Conservation (phyloP, 441 rosid genomes). For the Populus hybrid region DNA sequence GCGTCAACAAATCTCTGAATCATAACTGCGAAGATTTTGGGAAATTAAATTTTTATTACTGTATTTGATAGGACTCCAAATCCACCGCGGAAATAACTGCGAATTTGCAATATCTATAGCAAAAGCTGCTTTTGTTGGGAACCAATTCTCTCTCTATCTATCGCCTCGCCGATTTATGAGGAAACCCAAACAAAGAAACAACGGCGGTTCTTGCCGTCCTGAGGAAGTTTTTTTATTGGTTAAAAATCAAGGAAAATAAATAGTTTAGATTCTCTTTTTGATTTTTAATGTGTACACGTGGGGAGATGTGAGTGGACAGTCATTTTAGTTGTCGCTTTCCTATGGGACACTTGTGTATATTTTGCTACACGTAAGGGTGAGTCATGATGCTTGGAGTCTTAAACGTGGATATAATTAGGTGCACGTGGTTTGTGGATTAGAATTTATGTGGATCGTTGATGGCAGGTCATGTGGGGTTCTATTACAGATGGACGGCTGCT, state of each 20-base stretch:
- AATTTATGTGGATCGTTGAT: neutral
- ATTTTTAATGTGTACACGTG: constrained; percentile 17
- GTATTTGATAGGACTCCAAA: neutral
- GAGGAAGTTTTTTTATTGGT: constrained; percentile 9
- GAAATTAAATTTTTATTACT: neutral
- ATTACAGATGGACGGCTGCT: neutral
- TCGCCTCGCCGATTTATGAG: neutral
- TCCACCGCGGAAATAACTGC: neutral
- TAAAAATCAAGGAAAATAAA: neutral
- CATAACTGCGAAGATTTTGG: neutral
- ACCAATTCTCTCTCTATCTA: neutral
- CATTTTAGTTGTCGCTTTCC: constrained; percentile 3
- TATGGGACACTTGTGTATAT: neutral
- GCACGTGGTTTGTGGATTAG: constrained; percentile 5
- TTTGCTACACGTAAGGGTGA: constrained; percentile 3
- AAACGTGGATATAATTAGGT: neutral
- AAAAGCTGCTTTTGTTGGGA: constrained; percentile 1
- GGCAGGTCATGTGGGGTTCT: neutral
- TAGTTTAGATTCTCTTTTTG: neutral
- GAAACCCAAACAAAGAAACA: constrained; percentile 15
- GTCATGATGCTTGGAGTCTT: neutral
- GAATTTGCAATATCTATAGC: neutral
- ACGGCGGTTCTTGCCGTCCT: constrained; percentile 39
- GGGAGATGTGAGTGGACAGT: neutral
- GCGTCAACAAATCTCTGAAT: constrained; percentile 82